Base-by-base conservation (phyloP, 179 eudicot genomes). In the Spergularia azorica region DNA sequence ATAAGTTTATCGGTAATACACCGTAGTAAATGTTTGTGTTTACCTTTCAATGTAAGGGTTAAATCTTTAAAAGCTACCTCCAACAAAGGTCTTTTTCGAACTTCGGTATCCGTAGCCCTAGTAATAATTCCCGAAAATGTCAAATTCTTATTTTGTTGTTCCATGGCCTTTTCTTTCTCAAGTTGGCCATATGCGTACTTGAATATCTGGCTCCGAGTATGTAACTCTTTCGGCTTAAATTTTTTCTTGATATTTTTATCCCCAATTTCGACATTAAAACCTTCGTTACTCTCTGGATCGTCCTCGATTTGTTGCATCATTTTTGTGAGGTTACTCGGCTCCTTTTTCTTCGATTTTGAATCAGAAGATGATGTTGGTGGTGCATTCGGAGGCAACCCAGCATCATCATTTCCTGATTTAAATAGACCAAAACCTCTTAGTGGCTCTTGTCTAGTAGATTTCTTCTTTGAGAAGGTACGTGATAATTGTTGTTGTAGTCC, bases 141-240 rank as follows among this genome's bases (percentile, higher is more conserved):
- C 78, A 94, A 63, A 77, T 90, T 83, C 75, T 89, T 84, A 55
- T 87, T 89, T 71, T 88, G 86, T 79, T 90, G 85, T 76, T 88
- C 89, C 88, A 84, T 83, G n/a, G 94, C 96, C 79, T 94, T 94
- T 85, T 94, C 97, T 76, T 89, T 90, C 81, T 92, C 98, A 41
- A 92, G 87, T 78, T 94, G 96, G 50, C 98, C 97, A 46, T 92
- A 94, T 1, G 97, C 97, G 73, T 92, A 92, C 86, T 88, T 92
- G 70, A 94, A 92, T 50, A 92, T 94, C 67, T 92, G 97, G 43
- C 97, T 95, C 26, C 86, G 84, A n/a, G 92, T 87, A 76, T 95
- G 97, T 76, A 95, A 66, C 64, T 90, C 84, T 79, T 91, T 93
- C 2, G 86, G 86, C 79, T 83, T 89, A 18, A 82, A 74, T 17